phyloP scores from a whole-genome alignment of 371 early-diverging fungal species.

The Saksenaea vasiformis region DNA sequence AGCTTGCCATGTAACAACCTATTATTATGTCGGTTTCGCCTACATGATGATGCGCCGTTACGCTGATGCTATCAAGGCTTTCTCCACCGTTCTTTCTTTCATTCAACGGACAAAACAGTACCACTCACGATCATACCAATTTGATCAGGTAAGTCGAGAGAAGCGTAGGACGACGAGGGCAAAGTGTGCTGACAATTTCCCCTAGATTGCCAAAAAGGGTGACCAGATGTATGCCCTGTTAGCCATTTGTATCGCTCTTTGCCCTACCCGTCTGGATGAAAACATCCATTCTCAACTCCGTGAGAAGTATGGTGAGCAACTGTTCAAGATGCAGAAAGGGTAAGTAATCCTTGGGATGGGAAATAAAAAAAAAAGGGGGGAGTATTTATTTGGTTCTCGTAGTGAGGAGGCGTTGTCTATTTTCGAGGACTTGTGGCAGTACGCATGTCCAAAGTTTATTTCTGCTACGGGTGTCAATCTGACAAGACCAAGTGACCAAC shows the following conservation, averaged over 20 bases:
- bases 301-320: constrained; percentile 93
- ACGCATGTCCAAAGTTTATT: constrained; percentile 95
- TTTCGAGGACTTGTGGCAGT: constrained; percentile 89
- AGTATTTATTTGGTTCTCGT: constrained; percentile 9
- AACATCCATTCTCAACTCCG: constrained; percentile 82
- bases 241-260: constrained; percentile 88
- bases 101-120: constrained; percentile 92
- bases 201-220: constrained; percentile 79
- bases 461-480: constrained; percentile 80
- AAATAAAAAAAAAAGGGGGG: not conserved
- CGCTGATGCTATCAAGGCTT: constrained; percentile 92
- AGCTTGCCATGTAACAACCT: constrained; percentile 94
- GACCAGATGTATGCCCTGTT: constrained; percentile 94
- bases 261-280: constrained; percentile 94
- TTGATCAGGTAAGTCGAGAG: constrained; percentile 66
- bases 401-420: constrained; percentile 79
- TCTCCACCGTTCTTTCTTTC: constrained; percentile 88
- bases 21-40: constrained; percentile 95
- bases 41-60: constrained; percentile 98
- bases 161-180: not conserved
- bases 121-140: constrained; percentile 90
- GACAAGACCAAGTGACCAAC: constrained; percentile 25
- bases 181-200: not conserved
- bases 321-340: constrained; percentile 84
- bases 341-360: constrained; percentile 15